Percentiles rank a stretch among this genome's conserved stretches.
Conservation (phyloP, 495 filamentous ascomycete species). For the Jackrogersella minutella region DNA sequence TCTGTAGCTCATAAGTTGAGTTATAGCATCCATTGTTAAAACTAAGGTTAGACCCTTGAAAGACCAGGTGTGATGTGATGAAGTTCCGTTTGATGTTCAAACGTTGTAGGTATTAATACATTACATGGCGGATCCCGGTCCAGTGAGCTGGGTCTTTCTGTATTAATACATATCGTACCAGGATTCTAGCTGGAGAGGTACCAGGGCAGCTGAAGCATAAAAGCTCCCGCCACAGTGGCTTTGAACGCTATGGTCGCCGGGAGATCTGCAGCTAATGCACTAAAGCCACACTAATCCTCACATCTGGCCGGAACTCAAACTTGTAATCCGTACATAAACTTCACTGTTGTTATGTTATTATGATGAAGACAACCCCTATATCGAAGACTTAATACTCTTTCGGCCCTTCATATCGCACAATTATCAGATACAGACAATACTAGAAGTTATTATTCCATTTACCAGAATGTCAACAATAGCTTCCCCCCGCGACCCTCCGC, state of each 20-base stretch:
- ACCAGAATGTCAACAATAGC: slow-evolving; percentile 80
- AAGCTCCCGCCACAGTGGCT: slow-evolving; percentile 44
- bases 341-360: no score
- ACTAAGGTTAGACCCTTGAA: not conserved
- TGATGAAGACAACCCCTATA: not conserved
- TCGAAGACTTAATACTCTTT: not conserved
- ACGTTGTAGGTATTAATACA: no score
- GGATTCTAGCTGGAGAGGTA: no score
- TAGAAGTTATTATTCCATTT: not conserved
- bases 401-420: not conserved
- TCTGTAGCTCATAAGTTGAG: no score
- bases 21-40: not conserved
- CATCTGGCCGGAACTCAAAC: not conserved
- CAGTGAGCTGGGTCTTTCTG: no score
- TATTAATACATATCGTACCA: no score
- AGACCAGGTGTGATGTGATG: not conserved
- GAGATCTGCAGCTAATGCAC: slow-evolving; percentile 37
- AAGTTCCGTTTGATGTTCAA: no score
- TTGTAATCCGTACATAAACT: not conserved
- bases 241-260: slow-evolving; percentile 25
- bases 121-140: no score
- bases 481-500: slow-evolving; percentile 67
- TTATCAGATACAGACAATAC: not conserved
- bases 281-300: slow-evolving; percentile 21
- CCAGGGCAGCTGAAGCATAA: not conserved